phyloP scores from a whole-genome alignment of 1,284 basidiomycete species.

The Cryptococcus depauperatus region DNA sequence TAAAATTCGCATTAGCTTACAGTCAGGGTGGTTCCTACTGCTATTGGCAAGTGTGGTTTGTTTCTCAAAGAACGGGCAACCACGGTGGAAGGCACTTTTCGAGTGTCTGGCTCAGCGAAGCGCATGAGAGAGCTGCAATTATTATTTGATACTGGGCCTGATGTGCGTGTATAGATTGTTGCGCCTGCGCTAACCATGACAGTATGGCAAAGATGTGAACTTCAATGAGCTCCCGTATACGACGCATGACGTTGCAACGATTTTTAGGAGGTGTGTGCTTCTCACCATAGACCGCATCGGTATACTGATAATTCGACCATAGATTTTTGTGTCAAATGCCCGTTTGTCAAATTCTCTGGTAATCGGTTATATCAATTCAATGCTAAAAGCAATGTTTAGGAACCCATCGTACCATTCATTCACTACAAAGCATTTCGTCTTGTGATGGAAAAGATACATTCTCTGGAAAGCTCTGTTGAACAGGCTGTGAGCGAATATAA shows the following conservation, averaged over 20 bases:
- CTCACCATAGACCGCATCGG: background rate
- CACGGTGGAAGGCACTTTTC: slow-evolving; percentile 90
- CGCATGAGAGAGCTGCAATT: slow-evolving; percentile 92
- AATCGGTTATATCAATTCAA: background rate
- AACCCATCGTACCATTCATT: slow-evolving; percentile 31
- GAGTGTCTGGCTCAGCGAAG: slow-evolving; percentile 85
- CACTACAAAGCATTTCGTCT: background rate
- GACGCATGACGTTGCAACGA: slow-evolving; percentile 91
- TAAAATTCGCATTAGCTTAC: slow-evolving; percentile 2
- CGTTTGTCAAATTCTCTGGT: slow-evolving; percentile 51
- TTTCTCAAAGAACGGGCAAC: slow-evolving; percentile 90
- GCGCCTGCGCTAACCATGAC: slow-evolving; percentile 9
- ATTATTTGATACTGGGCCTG: slow-evolving; percentile 77
- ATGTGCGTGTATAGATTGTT: slow-evolving; percentile 51
- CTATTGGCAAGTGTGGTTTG: slow-evolving; percentile 91
- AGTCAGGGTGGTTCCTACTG: slow-evolving; percentile 77
- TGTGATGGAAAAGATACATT: background rate
- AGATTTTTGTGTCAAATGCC: slow-evolving; percentile 90
- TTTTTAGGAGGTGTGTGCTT: slow-evolving; percentile 61
- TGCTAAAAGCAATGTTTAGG: slow-evolving; percentile 11
- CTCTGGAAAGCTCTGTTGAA: slow-evolving; percentile 46
- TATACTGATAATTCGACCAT: slow-evolving; percentile 4
- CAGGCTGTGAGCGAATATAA: slow-evolving; percentile 71
- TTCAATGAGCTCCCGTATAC: slow-evolving; percentile 81
- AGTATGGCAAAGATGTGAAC: slow-evolving; percentile 90